phyloP scores from a whole-genome alignment of 2,329 filamentous ascomycete species.

The Verticillium klebahnii region DNA sequence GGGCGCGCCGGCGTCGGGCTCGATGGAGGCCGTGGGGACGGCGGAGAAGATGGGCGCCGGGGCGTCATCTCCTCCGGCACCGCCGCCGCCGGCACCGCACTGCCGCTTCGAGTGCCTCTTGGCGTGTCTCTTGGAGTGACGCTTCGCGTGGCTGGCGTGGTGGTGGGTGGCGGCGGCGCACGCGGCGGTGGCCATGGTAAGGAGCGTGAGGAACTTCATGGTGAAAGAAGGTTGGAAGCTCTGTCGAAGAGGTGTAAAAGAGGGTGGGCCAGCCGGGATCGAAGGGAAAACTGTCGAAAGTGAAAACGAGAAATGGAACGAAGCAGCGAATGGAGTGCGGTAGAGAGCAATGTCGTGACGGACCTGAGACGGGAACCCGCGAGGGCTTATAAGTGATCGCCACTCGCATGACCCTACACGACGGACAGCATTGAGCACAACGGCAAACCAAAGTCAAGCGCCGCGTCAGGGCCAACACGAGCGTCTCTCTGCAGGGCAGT shows the following conservation, averaged over 20 bases:
- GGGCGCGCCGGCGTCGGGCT: background rate
- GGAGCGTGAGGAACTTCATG: slow-evolving; percentile 18
- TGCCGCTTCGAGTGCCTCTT: slow-evolving; percentile 1
- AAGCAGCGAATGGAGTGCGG: background rate
- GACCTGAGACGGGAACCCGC: background rate
- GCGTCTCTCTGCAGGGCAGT: background rate
- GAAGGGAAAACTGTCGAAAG: background rate
- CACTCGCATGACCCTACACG: background rate
- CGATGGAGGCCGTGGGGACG: background rate
- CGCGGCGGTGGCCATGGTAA: slow-evolving; percentile 14
- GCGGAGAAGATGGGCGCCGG: background rate
- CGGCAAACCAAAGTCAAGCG: background rate
- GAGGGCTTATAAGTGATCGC: background rate
- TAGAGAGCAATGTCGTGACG: background rate
- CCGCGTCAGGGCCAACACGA: background rate
- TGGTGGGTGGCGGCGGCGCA: slow-evolving; percentile 14
- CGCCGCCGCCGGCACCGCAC: background rate
- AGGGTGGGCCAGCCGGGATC: background rate
- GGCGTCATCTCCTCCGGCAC: background rate
- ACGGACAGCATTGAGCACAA: no score
- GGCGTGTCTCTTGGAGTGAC: background rate
- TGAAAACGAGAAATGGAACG: background rate
- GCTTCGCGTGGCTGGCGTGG: slow-evolving; percentile 1
- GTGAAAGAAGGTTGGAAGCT: slow-evolving; percentile 1
- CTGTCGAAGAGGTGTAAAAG: background rate